Conservation (phyloP, 805 yeast genomes). For the Ogataea populi-albae region DNA sequence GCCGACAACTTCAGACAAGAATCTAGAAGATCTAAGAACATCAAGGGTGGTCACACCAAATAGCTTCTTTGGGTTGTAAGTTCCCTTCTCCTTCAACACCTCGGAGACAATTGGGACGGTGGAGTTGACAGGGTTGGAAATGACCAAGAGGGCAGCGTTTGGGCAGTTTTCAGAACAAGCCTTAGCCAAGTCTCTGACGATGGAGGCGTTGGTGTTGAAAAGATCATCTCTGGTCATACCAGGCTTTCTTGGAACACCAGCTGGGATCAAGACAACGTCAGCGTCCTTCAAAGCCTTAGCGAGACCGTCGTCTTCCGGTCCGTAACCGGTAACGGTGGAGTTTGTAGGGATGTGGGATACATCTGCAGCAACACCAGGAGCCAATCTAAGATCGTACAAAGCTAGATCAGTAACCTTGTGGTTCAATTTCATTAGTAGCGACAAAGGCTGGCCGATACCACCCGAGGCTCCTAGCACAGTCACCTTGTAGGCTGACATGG, state of each 20-base stretch:
- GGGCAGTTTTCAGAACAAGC: constrained; percentile 81
- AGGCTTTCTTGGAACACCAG: constrained; percentile 98
- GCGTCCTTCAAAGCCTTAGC: constrained; percentile 70
- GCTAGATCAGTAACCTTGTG: constrained; percentile 83
- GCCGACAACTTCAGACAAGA: constrained; percentile 62
- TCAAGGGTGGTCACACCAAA: constrained; percentile 97
- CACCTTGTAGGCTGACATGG: constrained; percentile 69
- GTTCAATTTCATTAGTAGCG: constrained; percentile 81
- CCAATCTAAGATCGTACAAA: constrained; percentile 85
- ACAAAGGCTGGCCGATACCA: constrained; percentile 93
- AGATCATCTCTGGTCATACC: constrained; percentile 98
- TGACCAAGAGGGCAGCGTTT: constrained; percentile 75
- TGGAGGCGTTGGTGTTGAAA: constrained; percentile 93
- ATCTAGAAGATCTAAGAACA: constrained; percentile 84
- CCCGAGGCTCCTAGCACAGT: constrained; percentile 85
- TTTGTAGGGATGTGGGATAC: constrained; percentile 91
- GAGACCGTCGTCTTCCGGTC: constrained; percentile 75
- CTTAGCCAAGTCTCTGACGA: constrained; percentile 88
- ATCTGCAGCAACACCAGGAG: constrained; percentile 97
- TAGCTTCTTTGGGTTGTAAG: constrained; percentile 85
- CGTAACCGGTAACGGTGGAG: constrained; percentile 83
- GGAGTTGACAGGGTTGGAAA: constrained; percentile 96
- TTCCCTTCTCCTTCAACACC: constrained; percentile 80
- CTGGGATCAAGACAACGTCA: constrained; percentile 89
- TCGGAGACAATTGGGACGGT: constrained; percentile 96